Base-by-base conservation (phyloP, 148 eudicot genomes). In the Pharnaceum exiguum region DNA sequence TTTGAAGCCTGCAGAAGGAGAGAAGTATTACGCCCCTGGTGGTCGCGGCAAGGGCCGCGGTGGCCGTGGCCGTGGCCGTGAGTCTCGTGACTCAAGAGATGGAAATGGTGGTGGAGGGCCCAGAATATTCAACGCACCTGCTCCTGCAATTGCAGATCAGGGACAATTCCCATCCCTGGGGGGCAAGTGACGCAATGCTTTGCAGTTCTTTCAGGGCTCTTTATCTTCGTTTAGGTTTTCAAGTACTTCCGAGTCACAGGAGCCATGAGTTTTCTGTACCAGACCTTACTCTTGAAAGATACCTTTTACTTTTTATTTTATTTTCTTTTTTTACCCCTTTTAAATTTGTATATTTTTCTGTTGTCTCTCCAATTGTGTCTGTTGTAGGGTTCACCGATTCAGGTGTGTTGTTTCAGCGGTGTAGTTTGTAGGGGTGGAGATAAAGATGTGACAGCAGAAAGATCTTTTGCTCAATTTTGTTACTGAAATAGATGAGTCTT, bases 1-100 rank as follows among this genome's bases (percentile, higher is more conserved):
- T 63, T 67, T 91, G 77, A 91, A 91, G 78, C 96, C 96, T 23
- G 80, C 86, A 43, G 94, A 85, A 10, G 98, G 96, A 24, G 96
- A 85, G 61, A 73, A 57, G 52, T 75, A 67, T 65, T 72, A 80
- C 65, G 46, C 38, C 59, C 52, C 63, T 27, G 75, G 90, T 36
- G 95, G 93, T 1, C 90, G 96, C 24, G 82, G 86, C 5, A 75
- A 87, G 38, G 94, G 96, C 2, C 81, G 95, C 5, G 89, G 95
- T 7, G 86, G 86, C 6, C 73, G 75, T 27, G 93, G 85, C n/a
- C n/a, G n/a, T n/a, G n/a, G n/a, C n/a, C n/a, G n/a, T n/a, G n/a
- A n/a, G n/a, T n/a, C n/a, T n/a, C n/a, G n/a, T 43, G 78, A 76
- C 11, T 53, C 87, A 54, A 82, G 86, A 59, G 64, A 74, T 2